Percentiles rank a stretch among this genome's conserved stretches.
Evolutionary conservation across 2,329 filamentous ascomycete species (phyloP).

Genomic region (Rhinocladiella mackenziei): DNA sequence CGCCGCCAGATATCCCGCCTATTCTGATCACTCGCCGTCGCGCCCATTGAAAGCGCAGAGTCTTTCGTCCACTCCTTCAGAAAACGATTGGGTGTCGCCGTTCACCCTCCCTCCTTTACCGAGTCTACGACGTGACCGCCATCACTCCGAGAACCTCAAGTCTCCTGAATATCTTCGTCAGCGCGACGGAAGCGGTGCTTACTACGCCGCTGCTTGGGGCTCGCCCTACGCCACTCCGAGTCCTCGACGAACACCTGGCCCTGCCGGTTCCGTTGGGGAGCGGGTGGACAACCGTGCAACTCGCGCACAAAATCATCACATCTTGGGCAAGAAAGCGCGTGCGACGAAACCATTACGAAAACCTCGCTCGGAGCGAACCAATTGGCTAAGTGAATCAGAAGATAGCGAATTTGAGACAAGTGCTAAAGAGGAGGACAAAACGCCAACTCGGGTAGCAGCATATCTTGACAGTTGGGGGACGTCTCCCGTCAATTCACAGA

Average conservation of each 20-base stretch:
- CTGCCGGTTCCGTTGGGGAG: slow-evolving; percentile 31
- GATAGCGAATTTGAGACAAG: slow-evolving; percentile 69
- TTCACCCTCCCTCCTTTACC: slow-evolving; percentile 30
- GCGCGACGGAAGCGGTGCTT: slow-evolving; percentile 48
- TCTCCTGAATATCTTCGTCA: slow-evolving; percentile 33
- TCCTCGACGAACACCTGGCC: slow-evolving; percentile 40
- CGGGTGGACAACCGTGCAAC: slow-evolving; percentile 1
- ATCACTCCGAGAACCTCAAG: slow-evolving; percentile 12
- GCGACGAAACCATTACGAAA: slow-evolving; percentile 12
- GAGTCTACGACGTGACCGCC: slow-evolving; percentile 21
- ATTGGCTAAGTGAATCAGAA: slow-evolving; percentile 76
- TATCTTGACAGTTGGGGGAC: slow-evolving; percentile 21
- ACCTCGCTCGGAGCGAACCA: slow-evolving; percentile 58
- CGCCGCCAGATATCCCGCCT: neutral
- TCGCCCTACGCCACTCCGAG: slow-evolving; percentile 75
- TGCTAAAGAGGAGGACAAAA: slow-evolving; percentile 42
- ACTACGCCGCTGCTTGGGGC: slow-evolving; percentile 80
- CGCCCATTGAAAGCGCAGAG: slow-evolving; percentile 11
- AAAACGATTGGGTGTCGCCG: slow-evolving; percentile 26
- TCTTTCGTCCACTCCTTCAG: slow-evolving; percentile 26
- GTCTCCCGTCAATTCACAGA: slow-evolving; percentile 8
- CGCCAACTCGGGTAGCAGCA: slow-evolving; percentile 19
- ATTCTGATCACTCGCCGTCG: neutral
- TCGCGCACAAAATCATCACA: slow-evolving; percentile 1
- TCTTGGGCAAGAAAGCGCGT: slow-evolving; percentile 1